phyloP scores from a whole-genome alignment of 768 basidiomycete genomes.

The Suillus luteus region DNA sequence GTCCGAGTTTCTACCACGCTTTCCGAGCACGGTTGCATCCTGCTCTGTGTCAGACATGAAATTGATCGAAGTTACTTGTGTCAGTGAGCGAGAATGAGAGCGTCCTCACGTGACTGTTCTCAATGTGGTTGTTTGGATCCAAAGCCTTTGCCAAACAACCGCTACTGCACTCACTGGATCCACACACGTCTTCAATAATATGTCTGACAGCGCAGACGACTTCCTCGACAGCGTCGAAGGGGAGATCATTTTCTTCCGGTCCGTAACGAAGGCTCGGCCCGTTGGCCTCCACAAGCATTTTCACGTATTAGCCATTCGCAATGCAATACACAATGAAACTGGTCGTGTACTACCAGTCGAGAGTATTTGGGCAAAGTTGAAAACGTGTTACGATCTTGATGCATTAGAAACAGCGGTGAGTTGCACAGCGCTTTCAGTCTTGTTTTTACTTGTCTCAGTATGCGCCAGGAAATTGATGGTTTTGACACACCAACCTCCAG shows the following conservation, averaged over 20 bases:
- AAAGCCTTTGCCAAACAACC: slow-evolving; percentile 27
- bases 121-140: slow-evolving; percentile 16
- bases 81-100: slow-evolving; percentile 1
- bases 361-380: slow-evolving; percentile 76
- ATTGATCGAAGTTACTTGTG: neutral
- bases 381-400: slow-evolving; percentile 72
- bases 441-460: slow-evolving; percentile 7
- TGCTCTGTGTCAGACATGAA: slow-evolving; percentile 48
- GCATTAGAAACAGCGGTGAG: slow-evolving; percentile 71
- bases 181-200: slow-evolving; percentile 1
- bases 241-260: slow-evolving; percentile 84
- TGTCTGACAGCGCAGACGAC: slow-evolving; percentile 26
- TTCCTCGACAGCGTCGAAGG: slow-evolving; percentile 77
- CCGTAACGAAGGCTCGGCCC: slow-evolving; percentile 78
- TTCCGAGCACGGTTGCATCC: slow-evolving; percentile 61
- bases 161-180: neutral
- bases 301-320: slow-evolving; percentile 75
- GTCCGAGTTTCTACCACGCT: slow-evolving; percentile 51
- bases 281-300: slow-evolving; percentile 84
- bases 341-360: slow-evolving; percentile 58
- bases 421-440: slow-evolving; percentile 17
- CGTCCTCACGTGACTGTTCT: neutral
- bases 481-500: slow-evolving; percentile 47
- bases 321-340: slow-evolving; percentile 71
- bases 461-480: slow-evolving; percentile 45